These are phyloP conservation scores for Pseudogymnoascus sp. DNA, from an alignment of 2,329 filamentous ascomycete species.

Conservation along the genomic window DNA sequence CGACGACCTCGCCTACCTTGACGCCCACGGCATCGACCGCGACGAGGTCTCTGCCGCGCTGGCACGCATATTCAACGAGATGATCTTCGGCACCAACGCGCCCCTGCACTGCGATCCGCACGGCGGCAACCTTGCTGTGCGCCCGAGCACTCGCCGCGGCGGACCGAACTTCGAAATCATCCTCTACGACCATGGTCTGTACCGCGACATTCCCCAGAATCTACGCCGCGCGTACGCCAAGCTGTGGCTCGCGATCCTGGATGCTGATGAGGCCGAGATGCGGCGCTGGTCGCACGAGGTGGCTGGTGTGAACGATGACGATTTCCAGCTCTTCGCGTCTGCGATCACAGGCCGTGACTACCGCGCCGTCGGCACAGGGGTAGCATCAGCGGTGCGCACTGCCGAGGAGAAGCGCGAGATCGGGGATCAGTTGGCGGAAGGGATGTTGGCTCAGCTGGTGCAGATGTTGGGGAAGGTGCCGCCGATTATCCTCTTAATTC, in stretches of 20 bases:
- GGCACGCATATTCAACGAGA: slow-evolving; percentile 94
- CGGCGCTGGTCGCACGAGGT: slow-evolving; percentile 83
- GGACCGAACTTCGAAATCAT: slow-evolving; percentile 86
- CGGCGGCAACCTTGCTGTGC: slow-evolving; percentile 90
- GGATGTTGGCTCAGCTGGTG: slow-evolving; percentile 81
- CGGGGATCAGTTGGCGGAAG: slow-evolving; percentile 75
- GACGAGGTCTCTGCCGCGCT: slow-evolving; percentile 92
- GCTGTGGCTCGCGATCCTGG: slow-evolving; percentile 93
- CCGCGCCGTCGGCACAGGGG: slow-evolving; percentile 59
- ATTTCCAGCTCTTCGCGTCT: slow-evolving; percentile 91
- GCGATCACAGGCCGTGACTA: slow-evolving; percentile 95
- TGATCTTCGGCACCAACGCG: slow-evolving; percentile 90
- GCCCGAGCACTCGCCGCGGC: slow-evolving; percentile 48
- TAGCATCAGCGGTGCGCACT: slow-evolving; percentile 51
- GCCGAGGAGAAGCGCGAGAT: slow-evolving; percentile 80
- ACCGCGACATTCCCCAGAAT: slow-evolving; percentile 78
- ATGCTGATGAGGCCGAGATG: slow-evolving; percentile 81
- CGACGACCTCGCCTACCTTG: slow-evolving; percentile 83
- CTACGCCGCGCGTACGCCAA: slow-evolving; percentile 86
- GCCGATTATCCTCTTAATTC: slow-evolving; percentile 83
- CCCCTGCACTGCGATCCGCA: slow-evolving; percentile 96
- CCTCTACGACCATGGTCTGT: slow-evolving; percentile 93
- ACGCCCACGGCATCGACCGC: slow-evolving; percentile 79
- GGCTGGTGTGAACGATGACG: slow-evolving; percentile 78
- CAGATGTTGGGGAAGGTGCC: slow-evolving; percentile 84